These are phyloP conservation scores for Echites panduratus DNA, from an alignment of 257 asterid species.

Conservation along the genomic window DNA sequence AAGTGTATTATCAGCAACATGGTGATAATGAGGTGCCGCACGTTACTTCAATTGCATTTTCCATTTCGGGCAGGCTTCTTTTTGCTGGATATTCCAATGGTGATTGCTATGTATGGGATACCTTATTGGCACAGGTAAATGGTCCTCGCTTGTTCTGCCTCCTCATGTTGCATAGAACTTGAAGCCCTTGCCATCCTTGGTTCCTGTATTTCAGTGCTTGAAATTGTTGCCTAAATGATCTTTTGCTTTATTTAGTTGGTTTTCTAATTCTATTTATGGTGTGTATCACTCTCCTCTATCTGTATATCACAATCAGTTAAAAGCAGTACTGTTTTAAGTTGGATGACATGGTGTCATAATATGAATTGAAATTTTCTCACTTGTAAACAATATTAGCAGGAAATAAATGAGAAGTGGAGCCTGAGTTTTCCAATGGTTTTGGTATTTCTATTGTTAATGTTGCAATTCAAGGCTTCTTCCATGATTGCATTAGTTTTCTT, in stretches of 20 bases:
- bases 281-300: not conserved
- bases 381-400: not conserved
- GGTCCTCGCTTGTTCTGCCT: conserved; percentile 8
- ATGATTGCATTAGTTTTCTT: not conserved
- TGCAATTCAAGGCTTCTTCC: not conserved
- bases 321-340: not conserved
- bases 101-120: conserved; percentile 93
- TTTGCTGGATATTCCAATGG: conserved; percentile 82
- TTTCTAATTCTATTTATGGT: not conserved
- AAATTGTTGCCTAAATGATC: not conserved
- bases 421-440: too few species aligned
- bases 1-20: conserved; percentile 72
- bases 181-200: not conserved
- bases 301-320: not conserved
- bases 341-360: not conserved
- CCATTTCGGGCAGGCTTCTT: conserved; percentile 89
- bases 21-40: conserved; percentile 57
- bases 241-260: not conserved
- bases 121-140: conserved; percentile 83
- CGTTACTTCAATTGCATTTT: conserved; percentile 87
- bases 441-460: not conserved
- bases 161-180: not conserved
- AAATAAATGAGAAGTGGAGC: not conserved
- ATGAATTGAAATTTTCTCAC: not conserved
- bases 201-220: not conserved